phyloP scores from a whole-genome alignment of 768 basidiomycete genomes.

The Collybia sordida region DNA sequence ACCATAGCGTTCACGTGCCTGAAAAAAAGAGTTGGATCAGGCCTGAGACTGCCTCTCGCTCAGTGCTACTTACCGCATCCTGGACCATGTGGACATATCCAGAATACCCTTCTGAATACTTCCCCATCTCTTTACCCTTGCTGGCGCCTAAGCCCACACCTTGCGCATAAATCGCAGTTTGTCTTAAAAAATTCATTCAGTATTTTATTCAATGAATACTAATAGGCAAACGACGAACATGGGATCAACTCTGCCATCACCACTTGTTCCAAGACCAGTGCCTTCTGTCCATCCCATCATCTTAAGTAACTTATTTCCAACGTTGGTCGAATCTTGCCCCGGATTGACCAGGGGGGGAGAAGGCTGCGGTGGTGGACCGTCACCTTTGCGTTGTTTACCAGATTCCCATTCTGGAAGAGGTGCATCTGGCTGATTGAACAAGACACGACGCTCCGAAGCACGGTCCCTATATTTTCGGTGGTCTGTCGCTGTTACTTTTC shows the following conservation, averaged over 20 bases:
- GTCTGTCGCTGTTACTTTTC: constrained; percentile 36
- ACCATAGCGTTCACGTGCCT: constrained; percentile 43
- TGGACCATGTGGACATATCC: constrained; percentile 75
- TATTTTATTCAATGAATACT: background rate
- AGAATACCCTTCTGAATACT: constrained; percentile 65
- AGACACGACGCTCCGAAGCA: constrained; percentile 85
- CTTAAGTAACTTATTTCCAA: constrained; percentile 90
- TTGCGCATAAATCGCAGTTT: constrained; percentile 83
- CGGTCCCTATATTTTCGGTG: constrained; percentile 93
- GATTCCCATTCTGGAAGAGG: constrained; percentile 59
- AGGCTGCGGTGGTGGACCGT: constrained; percentile 61
- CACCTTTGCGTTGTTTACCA: constrained; percentile 39
- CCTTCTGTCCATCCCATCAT: constrained; percentile 99
- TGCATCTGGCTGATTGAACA: constrained; percentile 90
- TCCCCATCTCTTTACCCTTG: constrained; percentile 81
- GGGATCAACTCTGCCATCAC: constrained; percentile 86
- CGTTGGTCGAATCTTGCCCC: constrained; percentile 79
- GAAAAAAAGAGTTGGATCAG: constrained; percentile 10
- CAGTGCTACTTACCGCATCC: constrained; percentile 53
- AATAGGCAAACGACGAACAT: constrained; percentile 50
- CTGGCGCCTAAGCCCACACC: constrained; percentile 92
- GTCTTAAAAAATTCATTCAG: constrained; percentile 36
- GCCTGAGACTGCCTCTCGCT: constrained; percentile 5
- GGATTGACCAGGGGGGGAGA: constrained; percentile 69
- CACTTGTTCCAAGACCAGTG: constrained; percentile 77